Base-by-base conservation (phyloP, 176 grass and related monocot genomes). In the Zoysia pacifica region DNA sequence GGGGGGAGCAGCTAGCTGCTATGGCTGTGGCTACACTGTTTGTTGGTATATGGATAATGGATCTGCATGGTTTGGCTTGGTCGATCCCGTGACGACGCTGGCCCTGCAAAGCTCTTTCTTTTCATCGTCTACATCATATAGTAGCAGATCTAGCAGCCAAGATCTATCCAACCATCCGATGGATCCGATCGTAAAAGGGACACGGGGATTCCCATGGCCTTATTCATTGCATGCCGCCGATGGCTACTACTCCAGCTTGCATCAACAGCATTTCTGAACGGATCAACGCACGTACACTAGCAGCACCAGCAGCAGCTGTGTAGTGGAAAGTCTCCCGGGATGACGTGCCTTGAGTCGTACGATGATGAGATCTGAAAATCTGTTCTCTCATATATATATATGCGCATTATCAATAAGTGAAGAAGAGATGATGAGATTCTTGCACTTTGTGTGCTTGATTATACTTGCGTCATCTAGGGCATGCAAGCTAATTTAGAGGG, bases 81-180 rank as follows among this genome's bases (percentile, higher is more conserved):
- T 60, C 19, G 74, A 76, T 82, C 85, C 73, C 85, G 85, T 87
- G 85, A 82, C 79, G 5, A 56, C 28, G 28, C 28, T 28, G 28
- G 28, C 28, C 28, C 28, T 28, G 28, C 28, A 43, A 46, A 39
- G 10, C 53, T 28, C 28, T 28, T 28, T 28, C 28, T 28, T 28
- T 28, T 28, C 58, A 35, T 61, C n/a, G 6, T 19, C 16, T 28
- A 28, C 28, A 28, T 28, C 28, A 28, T 28, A 28, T 28, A 28
- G 28, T 28, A 28, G 28, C 28, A 28, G 49, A n/a, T 5, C 47
- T 1, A 16, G 28, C 28, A 42, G 71, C 28, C 69, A 48, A 11
- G 75, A 48, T 73, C 68, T 5, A 60, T 70, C 74, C 46, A 77
- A 48, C 73, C 13, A 36, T 70, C 67, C 54, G 35, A 64, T 28